Evolutionary conservation across 1,284 basidiomycete genomes (phyloP).

Genomic region (Sporisorium sorghi): DNA sequence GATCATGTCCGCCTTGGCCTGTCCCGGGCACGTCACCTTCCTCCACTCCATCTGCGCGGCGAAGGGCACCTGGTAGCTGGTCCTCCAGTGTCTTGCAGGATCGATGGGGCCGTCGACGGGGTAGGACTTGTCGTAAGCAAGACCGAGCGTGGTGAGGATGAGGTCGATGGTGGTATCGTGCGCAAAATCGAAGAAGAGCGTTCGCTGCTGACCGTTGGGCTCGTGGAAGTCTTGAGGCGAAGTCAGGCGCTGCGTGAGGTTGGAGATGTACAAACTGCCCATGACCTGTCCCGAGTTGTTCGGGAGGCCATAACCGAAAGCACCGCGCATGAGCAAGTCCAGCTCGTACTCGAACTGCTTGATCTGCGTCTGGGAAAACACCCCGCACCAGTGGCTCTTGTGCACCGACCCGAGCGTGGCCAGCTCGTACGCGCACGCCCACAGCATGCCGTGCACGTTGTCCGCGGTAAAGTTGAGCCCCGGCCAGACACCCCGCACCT

Average conservation of each 20-base stretch:
- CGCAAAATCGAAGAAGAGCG: conserved; percentile 71
- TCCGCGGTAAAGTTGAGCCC: conserved; percentile 21
- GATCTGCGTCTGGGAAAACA: conserved; percentile 71
- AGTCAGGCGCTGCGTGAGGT: conserved; percentile 71
- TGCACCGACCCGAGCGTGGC: conserved; percentile 67
- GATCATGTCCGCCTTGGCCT: conserved; percentile 71
- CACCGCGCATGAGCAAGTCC: conserved; percentile 72
- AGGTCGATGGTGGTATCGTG: conserved; percentile 74
- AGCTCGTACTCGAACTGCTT: conserved; percentile 72
- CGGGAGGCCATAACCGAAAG: conserved; percentile 72
- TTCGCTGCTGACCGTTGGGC: conserved; percentile 16
- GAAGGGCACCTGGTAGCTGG: conserved; percentile 72
- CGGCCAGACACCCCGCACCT: conserved; percentile 58
- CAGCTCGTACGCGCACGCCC: conserved; percentile 72
- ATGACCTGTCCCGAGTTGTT: conserved; percentile 70
- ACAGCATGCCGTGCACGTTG: conserved; percentile 71
- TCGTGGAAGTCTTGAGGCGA: conserved; percentile 18
- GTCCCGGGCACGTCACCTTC: conserved; percentile 70
- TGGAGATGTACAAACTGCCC: conserved; percentile 72
- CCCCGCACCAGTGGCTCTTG: conserved; percentile 71
- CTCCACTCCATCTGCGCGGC: conserved; percentile 73
- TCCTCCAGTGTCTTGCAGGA: conserved; percentile 70
- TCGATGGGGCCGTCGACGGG: conserved; percentile 67
- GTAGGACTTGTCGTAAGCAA: conserved; percentile 67
- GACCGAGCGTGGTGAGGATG: conserved; percentile 71